Evolutionary conservation across 257 asterid species (phyloP), one percentile per base, ranked within the genome.

Genomic region (Striga asiatica): DNA sequence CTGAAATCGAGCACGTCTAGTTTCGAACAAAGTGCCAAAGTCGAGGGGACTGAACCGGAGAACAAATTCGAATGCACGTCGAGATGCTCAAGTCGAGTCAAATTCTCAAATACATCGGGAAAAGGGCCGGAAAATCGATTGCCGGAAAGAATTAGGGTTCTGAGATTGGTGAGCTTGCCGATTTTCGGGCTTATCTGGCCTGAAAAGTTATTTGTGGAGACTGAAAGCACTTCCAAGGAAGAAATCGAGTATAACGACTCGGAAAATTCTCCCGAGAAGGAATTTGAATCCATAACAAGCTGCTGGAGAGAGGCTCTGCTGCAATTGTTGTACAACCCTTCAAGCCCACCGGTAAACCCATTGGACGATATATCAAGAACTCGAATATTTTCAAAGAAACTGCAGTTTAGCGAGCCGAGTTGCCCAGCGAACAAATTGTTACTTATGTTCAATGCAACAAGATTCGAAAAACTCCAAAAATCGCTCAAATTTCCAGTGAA

Each of bases 81-180:
- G 27, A 92, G 35, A 52, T 60, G 83, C 64, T 84, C 83, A 55
- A 92, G 59, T 48, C 59, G 61, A 29, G 93, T 74, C 59, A 92
- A 63, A 52, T 84, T 92, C 29, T 80, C 85, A 32, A 92, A 84
- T 37, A 79, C 94, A 75, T 92, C 54, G 56, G 99, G 99, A 21
- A 92, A 63, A 19, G 25, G 31, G 21, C 95, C 97, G n/a, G 85
- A 80, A 66, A 88, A 78, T 14, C 46, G 52, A 63, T 92, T 92
- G 18, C 71, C 79, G 8, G 23, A 57, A 13, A 92, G 47, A 65
- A 66, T 20, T 46, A 92, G 43, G 56, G 77, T 69, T 56, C 65
- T 82, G 20, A 92, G 94, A 39, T 68, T 76, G 58, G 84, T 75
- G 60, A 92, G 94, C 70, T 73, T 74, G 74, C 93, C 74, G 76